Evolutionary conservation across 169 alveolate genomes (phyloP), one percentile per base, ranked within the genome.

Genomic region (Plasmodium inui): DNA sequence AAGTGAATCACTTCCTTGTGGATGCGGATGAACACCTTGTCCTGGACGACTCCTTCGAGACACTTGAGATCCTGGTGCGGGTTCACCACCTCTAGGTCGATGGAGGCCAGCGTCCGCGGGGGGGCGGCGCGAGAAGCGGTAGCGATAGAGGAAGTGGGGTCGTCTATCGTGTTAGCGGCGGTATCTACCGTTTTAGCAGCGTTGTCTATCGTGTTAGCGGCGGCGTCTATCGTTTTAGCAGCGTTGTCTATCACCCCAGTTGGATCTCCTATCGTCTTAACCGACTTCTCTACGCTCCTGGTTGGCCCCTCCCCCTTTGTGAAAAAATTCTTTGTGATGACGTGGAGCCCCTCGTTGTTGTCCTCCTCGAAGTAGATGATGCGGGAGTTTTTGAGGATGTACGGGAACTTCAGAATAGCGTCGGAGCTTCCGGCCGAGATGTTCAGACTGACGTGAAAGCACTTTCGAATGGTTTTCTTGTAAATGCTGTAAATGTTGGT

Each of bases 311-410:
- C 41, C 41, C 1, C 79, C 26, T 86, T 39, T 41, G 32, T 89
- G 79, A 89, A 89, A 19, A 89, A 89, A 19, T 79, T 55, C 55
- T 67, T 79, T 10, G 94, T 57, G 22, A 89, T 79, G 19, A 89
- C 50, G 70, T 89, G 89, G n/a, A 89, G 57, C 0, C 94, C 94
- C 28, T 89, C 81, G 30, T 89, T 61, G 61, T 78, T 89, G 34
- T 89, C 89, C 44, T 89, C 94, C 46, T 89, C 94, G 32, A 89
- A 89, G 82, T 89, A 89, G 10, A 89, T 79, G 22, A 89, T 34
- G 19, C 82, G 57, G 0, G 94, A 89, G 14, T 89, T 89, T 71
- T 89, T 89, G 12, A 89, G 53, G 46, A 89, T 79, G 53, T 89
- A 89, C 4, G 94, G 89, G 50, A 79, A 89, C n/a, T 89, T 78